Base-by-base conservation (phyloP, 495 filamentous ascomycete genomes). In the Xylaria sp. region DNA sequence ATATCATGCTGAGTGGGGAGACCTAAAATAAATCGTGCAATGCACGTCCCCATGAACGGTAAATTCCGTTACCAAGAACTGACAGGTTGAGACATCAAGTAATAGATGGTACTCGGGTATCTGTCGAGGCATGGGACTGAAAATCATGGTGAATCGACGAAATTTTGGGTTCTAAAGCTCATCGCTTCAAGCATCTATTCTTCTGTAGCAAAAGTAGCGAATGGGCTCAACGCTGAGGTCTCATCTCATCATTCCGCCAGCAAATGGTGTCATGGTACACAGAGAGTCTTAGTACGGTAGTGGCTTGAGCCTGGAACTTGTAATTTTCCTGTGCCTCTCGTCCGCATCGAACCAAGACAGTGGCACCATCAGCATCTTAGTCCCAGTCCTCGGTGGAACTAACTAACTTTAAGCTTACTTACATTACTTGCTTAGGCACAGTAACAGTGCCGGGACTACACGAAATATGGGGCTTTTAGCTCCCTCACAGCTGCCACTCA, bases 251-350 rank as follows among this genome's bases (percentile, higher is more conserved):
- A 46, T 64, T 33, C 24, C 1, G 61, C 11, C 29, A 31, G 26
- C 14, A 15, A 43, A 64, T 64, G 61, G 24, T 41, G 41, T 14
- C n/a, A 64, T 48, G 48, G 48, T 62, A 17, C 52, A 55, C 52
- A 26, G 0, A 1, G 31, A 37, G 3, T 35, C 55, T 58, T 35
- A 35, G 29, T 58, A 58, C 26, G 8, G 31, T 6, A 19, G 63
- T 66, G 63, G 63, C 63, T 66, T 66, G 43, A 53, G 63, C 26
- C 63, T 66, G 31, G 63, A 66, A 50, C 31, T 24, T 33, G 43
- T 26, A 9, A 1, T 21, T 33, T n/a, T 9, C 24, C 46, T 37
- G 26, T 2, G 63, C 63, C 46, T 35, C 61, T 66, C 19, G 24
- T 52, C 31, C 26, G 62, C 62, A 17, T 52, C 6, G 29, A n/a